Conservation (phyloP, 2,329 filamentous ascomycete genomes). For the Beauveria australis region DNA sequence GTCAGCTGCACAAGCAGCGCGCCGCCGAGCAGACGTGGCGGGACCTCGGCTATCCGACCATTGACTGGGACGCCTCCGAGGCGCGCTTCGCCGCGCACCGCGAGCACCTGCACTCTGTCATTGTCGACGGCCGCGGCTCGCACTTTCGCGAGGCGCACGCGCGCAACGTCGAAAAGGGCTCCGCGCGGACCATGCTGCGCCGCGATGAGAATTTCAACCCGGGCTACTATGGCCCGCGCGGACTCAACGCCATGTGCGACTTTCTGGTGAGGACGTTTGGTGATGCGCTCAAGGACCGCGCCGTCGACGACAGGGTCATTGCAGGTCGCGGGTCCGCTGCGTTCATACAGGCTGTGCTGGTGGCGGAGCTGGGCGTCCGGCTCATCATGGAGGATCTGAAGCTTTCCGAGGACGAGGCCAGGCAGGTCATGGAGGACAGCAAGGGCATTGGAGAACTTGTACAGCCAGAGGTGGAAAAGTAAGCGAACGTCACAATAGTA, state of each 20-base stretch:
- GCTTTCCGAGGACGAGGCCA: slow-evolving; percentile 34
- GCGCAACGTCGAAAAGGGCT: slow-evolving; percentile 46
- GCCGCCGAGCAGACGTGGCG: slow-evolving; percentile 41
- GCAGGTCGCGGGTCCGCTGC: slow-evolving; percentile 56
- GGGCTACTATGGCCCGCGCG: slow-evolving; percentile 77
- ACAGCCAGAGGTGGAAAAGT: slow-evolving; percentile 18
- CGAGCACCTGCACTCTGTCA: slow-evolving; percentile 44
- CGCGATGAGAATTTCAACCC: slow-evolving; percentile 54
- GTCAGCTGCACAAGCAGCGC: slow-evolving; percentile 50
- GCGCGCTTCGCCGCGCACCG: slow-evolving; percentile 50
- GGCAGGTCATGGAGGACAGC: slow-evolving; percentile 56
- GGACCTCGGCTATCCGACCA: slow-evolving; percentile 55
- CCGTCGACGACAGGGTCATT: slow-evolving; percentile 57
- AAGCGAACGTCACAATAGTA: neutral
- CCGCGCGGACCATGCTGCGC: slow-evolving; percentile 52
- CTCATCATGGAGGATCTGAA: slow-evolving; percentile 51
- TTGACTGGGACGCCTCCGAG: slow-evolving; percentile 60
- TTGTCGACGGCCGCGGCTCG: slow-evolving; percentile 48
- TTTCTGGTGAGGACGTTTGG: slow-evolving; percentile 55
- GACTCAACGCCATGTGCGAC: slow-evolving; percentile 64
- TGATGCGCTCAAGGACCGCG: slow-evolving; percentile 49
- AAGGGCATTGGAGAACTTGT: slow-evolving; percentile 58
- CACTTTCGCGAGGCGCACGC: slow-evolving; percentile 53
- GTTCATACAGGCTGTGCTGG: slow-evolving; percentile 67
- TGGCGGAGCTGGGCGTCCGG: slow-evolving; percentile 57